phyloP scores from a whole-genome alignment of 2,329 filamentous ascomycete genomes.

The Alternaria panax region DNA sequence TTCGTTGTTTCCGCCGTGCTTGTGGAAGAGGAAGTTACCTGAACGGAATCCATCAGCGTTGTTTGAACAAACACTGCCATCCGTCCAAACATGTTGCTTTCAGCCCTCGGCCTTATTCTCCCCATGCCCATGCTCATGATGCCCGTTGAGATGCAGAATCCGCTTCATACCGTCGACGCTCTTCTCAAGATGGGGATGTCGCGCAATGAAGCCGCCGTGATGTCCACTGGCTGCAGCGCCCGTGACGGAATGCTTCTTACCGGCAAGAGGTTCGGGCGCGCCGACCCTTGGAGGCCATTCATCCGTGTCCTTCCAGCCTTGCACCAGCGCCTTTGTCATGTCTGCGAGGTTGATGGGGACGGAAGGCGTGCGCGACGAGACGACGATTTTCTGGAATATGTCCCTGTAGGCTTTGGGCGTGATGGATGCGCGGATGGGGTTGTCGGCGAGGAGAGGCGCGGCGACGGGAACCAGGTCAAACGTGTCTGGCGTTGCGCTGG shows the following conservation, averaged over 20 bases:
- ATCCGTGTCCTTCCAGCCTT: constrained; percentile 90
- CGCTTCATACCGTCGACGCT: constrained; percentile 56
- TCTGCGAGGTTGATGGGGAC: constrained; percentile 88
- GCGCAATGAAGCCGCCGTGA: constrained; percentile 41
- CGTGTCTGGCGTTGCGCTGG: constrained; percentile 17
- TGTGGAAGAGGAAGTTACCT: not conserved
- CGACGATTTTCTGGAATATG: constrained; percentile 88
- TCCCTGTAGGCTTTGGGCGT: constrained; percentile 75
- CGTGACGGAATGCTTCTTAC: constrained; percentile 43
- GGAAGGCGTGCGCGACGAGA: constrained; percentile 79
- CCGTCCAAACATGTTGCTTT: not conserved
- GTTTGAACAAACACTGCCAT: constrained; percentile 1
- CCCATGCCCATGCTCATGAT: constrained; percentile 14
- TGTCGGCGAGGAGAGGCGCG: constrained; percentile 73
- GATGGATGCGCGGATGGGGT: constrained; percentile 80
- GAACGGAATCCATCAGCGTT: constrained; percentile 1
- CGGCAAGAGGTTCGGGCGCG: constrained; percentile 56
- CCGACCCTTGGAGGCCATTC: constrained; percentile 82
- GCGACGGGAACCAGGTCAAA: constrained; percentile 71
- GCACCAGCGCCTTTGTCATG: constrained; percentile 80
- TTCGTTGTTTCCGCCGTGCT: not conserved
- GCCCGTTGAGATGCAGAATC: constrained; percentile 50
- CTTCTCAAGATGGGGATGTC: constrained; percentile 53
- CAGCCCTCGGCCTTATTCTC: constrained; percentile 19
- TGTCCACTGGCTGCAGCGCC: constrained; percentile 21